Conservation (phyloP, 495 filamentous ascomycete species). For the Penicillium robsamsonii region DNA sequence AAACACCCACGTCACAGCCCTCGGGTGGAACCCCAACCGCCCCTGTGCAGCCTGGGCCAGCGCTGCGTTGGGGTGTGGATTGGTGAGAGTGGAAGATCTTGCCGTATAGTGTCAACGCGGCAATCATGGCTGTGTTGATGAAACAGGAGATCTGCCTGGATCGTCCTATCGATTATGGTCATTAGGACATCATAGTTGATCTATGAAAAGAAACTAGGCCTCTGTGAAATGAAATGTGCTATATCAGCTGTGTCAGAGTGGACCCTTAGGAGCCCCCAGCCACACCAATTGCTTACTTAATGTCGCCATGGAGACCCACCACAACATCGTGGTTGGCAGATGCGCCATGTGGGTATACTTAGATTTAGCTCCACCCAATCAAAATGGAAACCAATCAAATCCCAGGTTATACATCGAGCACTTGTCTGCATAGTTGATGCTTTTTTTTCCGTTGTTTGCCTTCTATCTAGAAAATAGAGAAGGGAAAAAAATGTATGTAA, state of each 20-base stretch:
- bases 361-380: not conserved
- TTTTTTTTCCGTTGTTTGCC: no score
- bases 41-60: slow-evolving; percentile 62
- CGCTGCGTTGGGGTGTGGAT: slow-evolving; percentile 59
- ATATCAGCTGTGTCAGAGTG: slow-evolving; percentile 11
- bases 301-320: slow-evolving; percentile 6
- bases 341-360: not conserved
- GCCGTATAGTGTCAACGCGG: slow-evolving; percentile 34
- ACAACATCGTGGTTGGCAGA: slow-evolving; percentile 8
- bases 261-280: slow-evolving; percentile 22
- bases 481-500: no score
- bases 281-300: slow-evolving; percentile 18
- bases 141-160: not conserved
- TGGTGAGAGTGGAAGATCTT: slow-evolving; percentile 69
- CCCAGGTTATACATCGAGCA: no score
- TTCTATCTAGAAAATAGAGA: no score
- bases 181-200: slow-evolving; percentile 7
- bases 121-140: not conserved
- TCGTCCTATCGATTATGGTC: slow-evolving; percentile 1
- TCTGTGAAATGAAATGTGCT: slow-evolving; percentile 9
- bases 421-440: no score
- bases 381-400: not conserved
- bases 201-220: slow-evolving; percentile 33
- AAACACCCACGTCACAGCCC: slow-evolving; percentile 50
- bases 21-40: slow-evolving; percentile 68